A percentile compares a stretch with the other conserved stretches of the same genome.
These are phyloP conservation scores for Syncephalastrum monosporum DNA, from an alignment of 371 early-diverging fungal genomes.

Conservation along the genomic window DNA sequence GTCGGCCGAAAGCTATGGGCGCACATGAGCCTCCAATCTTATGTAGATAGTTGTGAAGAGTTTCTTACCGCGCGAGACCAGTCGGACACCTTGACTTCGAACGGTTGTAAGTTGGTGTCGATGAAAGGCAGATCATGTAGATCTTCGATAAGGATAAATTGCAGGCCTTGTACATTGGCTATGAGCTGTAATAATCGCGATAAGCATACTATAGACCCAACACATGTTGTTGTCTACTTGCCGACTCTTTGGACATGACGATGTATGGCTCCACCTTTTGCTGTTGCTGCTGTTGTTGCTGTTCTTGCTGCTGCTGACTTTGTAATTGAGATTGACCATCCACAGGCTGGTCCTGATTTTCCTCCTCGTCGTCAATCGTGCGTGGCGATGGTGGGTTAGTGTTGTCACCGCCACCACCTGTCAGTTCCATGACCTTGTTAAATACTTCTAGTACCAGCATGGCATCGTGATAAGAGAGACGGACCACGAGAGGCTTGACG, in stretches of 20 bases:
- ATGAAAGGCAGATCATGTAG: constrained; percentile 76
- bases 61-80: constrained; percentile 63
- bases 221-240: constrained; percentile 9
- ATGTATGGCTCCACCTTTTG: constrained; percentile 40
- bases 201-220: neutral
- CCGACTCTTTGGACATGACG: constrained; percentile 50
- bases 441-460: constrained; percentile 78
- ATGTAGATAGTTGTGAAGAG: neutral
- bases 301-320: neutral
- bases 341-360: no score
- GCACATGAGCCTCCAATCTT: no score
- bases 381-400: no score
- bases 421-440: constrained; percentile 68
- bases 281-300: neutral
- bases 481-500: constrained; percentile 63
- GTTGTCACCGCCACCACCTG: constrained; percentile 18
- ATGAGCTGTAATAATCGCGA: constrained; percentile 18
- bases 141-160: constrained; percentile 80
- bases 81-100: constrained; percentile 64
- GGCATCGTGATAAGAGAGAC: constrained; percentile 83
- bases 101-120: constrained; percentile 66
- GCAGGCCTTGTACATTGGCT: constrained; percentile 60
- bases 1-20: constrained; percentile 61
- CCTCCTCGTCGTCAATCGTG: no score
- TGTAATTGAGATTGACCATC: neutral